Evolutionary conservation across 2,329 filamentous ascomycete genomes (phyloP), one percentile per base, ranked within the genome.

Genomic region (Fusarium odoratissimum): DNA sequence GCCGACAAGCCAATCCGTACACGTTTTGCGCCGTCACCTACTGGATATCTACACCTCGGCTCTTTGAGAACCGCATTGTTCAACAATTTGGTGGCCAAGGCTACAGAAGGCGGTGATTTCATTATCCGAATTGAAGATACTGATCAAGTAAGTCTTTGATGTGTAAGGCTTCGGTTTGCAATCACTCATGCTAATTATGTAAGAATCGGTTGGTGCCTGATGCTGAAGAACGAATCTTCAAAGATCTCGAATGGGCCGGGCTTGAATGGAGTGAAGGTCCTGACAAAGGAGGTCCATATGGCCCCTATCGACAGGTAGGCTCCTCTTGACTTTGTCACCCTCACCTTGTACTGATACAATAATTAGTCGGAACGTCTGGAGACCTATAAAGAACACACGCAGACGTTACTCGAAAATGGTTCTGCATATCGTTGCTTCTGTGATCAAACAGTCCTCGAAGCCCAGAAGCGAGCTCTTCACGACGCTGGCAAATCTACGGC

Each of bases 371-470:
- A 98, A 80, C 88, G 96, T 62, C 90, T 93, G 4, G 80, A 84
- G 3, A 84, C 93, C 21, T 98, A 99, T 80, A 86, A 87, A 71
- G 81, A 90, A 62, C 90, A 97, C 79, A 91, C 92, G 11, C 81
- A 92, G 45, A 83, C 88, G 17, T 86, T 99, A 17, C 81, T 99
- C 7, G 82, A 90, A 8, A 86, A 87, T 12, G 93, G 91, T 14
- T 88, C 92, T 67, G 96, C 95, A 11, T 99, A 98, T 81, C 91
- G 95, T 70, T 99, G 96, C 82, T 99, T 99, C 85, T 99, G 96
- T 83, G 90, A 90, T 0, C 82, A 91, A 0, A 89, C 93, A 64
- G 89, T 92, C 35, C 86, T 97, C 7, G 88, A 93, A 65, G 83
- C 85, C 12, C 89, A 93, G 72, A 93, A 91, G 63, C 86, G 88